These are phyloP conservation scores for Halophytophthora batemanensis DNA, from an alignment of 352 stramenopile genomes.

Conservation along the genomic window DNA sequence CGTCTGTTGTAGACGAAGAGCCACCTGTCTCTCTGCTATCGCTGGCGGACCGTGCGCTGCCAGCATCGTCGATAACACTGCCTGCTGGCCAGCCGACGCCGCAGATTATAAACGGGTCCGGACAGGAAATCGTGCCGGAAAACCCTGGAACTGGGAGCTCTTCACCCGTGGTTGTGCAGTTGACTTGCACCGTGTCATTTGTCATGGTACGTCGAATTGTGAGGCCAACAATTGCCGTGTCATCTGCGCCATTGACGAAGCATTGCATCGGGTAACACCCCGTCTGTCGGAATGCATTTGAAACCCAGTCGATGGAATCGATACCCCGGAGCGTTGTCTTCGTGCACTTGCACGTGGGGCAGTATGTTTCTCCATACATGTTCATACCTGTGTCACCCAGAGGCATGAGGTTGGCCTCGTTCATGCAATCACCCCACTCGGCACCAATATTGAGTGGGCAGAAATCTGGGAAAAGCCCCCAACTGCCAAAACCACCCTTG, in stretches of 20 bases:
- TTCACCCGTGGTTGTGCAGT: constrained; percentile 42
- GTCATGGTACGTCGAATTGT: constrained; percentile 24
- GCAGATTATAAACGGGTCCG: constrained; percentile 62
- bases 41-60: too few relatives aligned
- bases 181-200: constrained; percentile 25
- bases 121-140: constrained; percentile 50
- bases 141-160: constrained; percentile 45
- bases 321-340: constrained; percentile 48
- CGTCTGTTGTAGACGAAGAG: too few relatives aligned
- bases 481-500: constrained; percentile 37
- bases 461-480: constrained; percentile 46
- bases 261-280: constrained; percentile 69
- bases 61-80: too few relatives aligned
- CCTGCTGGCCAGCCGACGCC: not conserved
- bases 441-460: constrained; percentile 68
- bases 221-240: constrained; percentile 29
- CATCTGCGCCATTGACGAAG: constrained; percentile 5
- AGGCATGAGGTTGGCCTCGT: constrained; percentile 37
- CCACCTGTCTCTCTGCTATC: too few relatives aligned
- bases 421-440: constrained; percentile 46
- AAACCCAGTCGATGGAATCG: constrained; percentile 45
- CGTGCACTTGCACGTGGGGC: constrained; percentile 64
- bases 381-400: constrained; percentile 45
- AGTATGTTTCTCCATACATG: constrained; percentile 71
- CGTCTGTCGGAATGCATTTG: constrained; percentile 42